Base-by-base conservation (phyloP, 2,329 filamentous ascomycete species). In the Diplodia sapinea region DNA sequence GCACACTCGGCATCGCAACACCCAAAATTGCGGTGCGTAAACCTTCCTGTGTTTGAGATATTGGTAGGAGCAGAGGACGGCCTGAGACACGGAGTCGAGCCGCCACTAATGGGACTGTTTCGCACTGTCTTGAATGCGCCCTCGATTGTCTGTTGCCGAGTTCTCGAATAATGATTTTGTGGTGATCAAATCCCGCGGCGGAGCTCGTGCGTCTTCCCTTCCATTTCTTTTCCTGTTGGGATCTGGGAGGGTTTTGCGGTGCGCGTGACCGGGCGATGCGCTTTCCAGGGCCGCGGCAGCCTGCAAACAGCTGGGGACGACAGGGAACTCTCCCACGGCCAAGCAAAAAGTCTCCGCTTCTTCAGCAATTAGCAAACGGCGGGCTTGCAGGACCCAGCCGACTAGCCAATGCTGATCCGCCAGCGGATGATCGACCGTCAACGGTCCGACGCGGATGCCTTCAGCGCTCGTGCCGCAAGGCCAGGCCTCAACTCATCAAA, bases 341-440 rank as follows among this genome's bases (percentile, higher is more conserved):
- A 29, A 12, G 59, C 3, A 26, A 36, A 51, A 36, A 36, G 50
- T 36, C 59, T 43, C 26, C 29, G 59, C 59, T 31, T 23, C 43
- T 63, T 31, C 59, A 36, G 31, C 17, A 23, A 13, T 17, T 31
- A 38, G 43, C 29, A 63, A 51, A 26, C 43, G 38, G 59, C 43
- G 33, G 31, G 43, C 47, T 26, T 26, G 59, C 47, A 63, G 40
- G 43, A 26, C 43, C 40, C 50, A 29, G n/a, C 11, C 47, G 59
- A 51, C 59, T 51, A 49, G 47, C 59, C 59, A 63, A 63, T 63
- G 59, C 59, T 50, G 59, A 63, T 63, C 59, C 43, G 59, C 59
- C 59, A 63, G 59, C 59, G 59, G 59, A 63, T 63, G 59, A 63
- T 63, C 59, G 59, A 63, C 59, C 59, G 23, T 63, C 59, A 63